Conservation (phyloP, 2,329 filamentous ascomycete species). For the Didymella glomerata region DNA sequence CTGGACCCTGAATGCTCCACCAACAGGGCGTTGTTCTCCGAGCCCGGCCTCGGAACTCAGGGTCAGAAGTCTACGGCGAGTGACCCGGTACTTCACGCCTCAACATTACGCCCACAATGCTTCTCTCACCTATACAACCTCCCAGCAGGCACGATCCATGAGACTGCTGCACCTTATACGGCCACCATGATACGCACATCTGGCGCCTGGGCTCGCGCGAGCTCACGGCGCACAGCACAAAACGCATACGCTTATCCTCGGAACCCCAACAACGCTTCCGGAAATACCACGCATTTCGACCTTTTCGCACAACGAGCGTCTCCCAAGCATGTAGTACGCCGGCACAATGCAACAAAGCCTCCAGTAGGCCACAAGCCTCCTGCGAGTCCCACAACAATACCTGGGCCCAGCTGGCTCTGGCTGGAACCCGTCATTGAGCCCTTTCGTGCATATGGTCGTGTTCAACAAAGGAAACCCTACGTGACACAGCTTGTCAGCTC, state of each 20-base stretch:
- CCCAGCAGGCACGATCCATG: slow-evolving; percentile 9
- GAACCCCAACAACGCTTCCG: slow-evolving; percentile 19
- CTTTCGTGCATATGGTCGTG: slow-evolving; percentile 69
- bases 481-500: slow-evolving; percentile 80
- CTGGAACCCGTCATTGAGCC: slow-evolving; percentile 57
- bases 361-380: slow-evolving; percentile 31
- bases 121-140: slow-evolving; percentile 1
- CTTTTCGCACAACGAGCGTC: slow-evolving; percentile 11
- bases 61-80: slow-evolving; percentile 8
- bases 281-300: slow-evolving; percentile 20
- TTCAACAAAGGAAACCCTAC: slow-evolving; percentile 76
- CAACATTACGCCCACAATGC: slow-evolving; percentile 15
- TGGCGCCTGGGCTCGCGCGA: slow-evolving; percentile 39
- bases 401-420: slow-evolving; percentile 57
- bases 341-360: slow-evolving; percentile 32
- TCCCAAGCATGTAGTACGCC: slow-evolving; percentile 24
- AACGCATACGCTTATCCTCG: slow-evolving; percentile 20
- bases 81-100: slow-evolving; percentile 10
- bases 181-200: slow-evolving; percentile 43
- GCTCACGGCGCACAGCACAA: slow-evolving; percentile 35
- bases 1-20: slow-evolving; percentile 14
- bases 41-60: slow-evolving; percentile 12
- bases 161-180: slow-evolving; percentile 10
- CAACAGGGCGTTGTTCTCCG: slow-evolving; percentile 9
- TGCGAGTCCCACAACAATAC: slow-evolving; percentile 45